phyloP scores from a whole-genome alignment of 2,329 filamentous ascomycete species.

The Aspergillus sp. region DNA sequence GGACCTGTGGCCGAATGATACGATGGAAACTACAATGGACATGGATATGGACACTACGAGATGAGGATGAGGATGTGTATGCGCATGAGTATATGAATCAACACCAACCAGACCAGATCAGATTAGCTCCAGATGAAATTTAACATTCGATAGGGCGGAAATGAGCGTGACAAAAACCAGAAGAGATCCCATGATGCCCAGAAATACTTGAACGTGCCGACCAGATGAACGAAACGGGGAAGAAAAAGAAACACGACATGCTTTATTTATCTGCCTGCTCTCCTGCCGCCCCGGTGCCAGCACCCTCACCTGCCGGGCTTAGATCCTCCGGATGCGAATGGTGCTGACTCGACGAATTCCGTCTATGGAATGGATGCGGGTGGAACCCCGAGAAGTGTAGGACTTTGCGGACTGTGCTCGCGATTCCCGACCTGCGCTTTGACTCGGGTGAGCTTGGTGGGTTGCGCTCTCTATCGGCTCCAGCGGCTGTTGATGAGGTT shows the following conservation, averaged over 20 bases:
- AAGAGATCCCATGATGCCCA: background rate
- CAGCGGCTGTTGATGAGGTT: background rate
- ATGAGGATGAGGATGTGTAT: background rate
- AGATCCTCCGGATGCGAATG: constrained; percentile 14
- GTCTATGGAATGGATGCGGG: constrained; percentile 44
- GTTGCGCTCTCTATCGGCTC: constrained; percentile 16
- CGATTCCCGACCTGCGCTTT: constrained; percentile 40
- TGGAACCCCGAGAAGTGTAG: constrained; percentile 41
- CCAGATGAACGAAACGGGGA: background rate
- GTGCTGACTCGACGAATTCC: constrained; percentile 35
- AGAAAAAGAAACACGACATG: background rate
- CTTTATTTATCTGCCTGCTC: constrained; percentile 3
- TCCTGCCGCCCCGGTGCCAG: background rate
- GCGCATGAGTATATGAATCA: background rate
- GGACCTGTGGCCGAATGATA: no score
- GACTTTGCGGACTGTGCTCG: constrained; percentile 47
- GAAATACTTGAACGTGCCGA: background rate
- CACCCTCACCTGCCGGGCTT: background rate
- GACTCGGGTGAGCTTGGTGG: constrained; percentile 28
- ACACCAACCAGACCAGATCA: background rate
- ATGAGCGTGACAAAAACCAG: background rate
- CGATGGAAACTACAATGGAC: background rate
- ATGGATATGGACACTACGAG: background rate
- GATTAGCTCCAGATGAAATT: background rate
- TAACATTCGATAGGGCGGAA: background rate